Percentiles rank a stretch among this genome's conserved stretches.
Evolutionary conservation across 1,284 basidiomycete species (phyloP).

Genomic region (Cutaneotrichosporon mucoides): DNA sequence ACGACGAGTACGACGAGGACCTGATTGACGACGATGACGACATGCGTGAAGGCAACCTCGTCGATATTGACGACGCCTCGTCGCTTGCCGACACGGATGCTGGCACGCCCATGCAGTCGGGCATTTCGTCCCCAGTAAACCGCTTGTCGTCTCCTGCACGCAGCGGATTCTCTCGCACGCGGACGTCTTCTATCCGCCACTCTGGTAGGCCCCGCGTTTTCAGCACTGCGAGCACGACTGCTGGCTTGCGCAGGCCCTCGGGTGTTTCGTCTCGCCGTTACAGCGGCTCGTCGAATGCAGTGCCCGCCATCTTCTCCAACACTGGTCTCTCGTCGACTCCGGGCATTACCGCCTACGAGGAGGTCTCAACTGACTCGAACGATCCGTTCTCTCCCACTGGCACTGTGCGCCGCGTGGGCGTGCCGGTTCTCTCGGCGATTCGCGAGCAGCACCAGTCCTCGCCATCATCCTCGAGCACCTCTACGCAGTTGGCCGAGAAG

Average conservation of each 20-base stretch:
- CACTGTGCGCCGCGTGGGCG: constrained; percentile 9
- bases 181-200: constrained; percentile 1
- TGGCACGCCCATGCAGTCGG: constrained; percentile 3
- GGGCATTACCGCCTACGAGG: constrained; percentile 30
- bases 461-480: constrained; percentile 7
- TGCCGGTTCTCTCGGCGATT: constrained; percentile 38
- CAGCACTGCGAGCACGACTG: constrained; percentile 11
- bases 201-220: background rate
- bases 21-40: constrained; percentile 16
- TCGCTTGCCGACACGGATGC: constrained; percentile 22
- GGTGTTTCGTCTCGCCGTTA: constrained; percentile 33
- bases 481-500: constrained; percentile 23
- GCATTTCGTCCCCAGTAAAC: constrained; percentile 9
- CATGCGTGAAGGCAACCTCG: constrained; percentile 4
- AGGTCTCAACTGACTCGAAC: constrained; percentile 1
- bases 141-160: background rate
- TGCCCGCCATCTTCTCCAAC: constrained; percentile 48
- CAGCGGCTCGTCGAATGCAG: constrained; percentile 39
- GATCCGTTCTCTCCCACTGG: constrained; percentile 39
- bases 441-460: constrained; percentile 25
- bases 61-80: constrained; percentile 3
- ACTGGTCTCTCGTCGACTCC: constrained; percentile 41
- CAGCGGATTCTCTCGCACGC: constrained; percentile 11
- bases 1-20: constrained; percentile 39
- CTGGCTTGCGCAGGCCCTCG: constrained; percentile 23